Evolutionary conservation across 768 basidiomycete genomes (phyloP).

Genomic region (Tulasnella calospora): DNA sequence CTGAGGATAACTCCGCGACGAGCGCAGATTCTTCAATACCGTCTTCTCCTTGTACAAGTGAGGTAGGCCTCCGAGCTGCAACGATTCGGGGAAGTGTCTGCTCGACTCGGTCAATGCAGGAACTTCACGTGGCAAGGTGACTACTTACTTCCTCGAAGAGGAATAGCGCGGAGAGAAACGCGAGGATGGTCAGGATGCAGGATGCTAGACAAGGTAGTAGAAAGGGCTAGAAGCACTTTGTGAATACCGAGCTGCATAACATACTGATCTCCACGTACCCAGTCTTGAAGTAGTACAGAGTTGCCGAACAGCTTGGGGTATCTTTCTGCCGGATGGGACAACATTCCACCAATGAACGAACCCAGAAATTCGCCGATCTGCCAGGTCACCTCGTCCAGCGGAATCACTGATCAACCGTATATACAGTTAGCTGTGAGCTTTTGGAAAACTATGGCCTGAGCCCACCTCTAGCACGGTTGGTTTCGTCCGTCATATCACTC

Average conservation of each 20-base stretch:
- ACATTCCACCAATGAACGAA: slow-evolving; percentile 49
- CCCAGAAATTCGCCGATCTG: slow-evolving; percentile 17
- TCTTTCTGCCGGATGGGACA: slow-evolving; percentile 53
- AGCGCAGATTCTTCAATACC: not conserved
- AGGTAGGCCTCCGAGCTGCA: not conserved
- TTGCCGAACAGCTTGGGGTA: slow-evolving; percentile 46
- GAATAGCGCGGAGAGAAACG: slow-evolving; percentile 26
- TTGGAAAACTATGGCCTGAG: not conserved
- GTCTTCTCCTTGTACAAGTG: not conserved
- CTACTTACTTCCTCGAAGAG: slow-evolving; percentile 27
- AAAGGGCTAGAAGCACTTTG: slow-evolving; percentile 29
- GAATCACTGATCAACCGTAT: not conserved
- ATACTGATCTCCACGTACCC: not conserved
- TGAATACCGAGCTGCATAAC: not conserved
- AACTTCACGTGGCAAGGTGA: not conserved
- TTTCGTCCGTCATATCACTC: slow-evolving; percentile 59
- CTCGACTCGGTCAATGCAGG: not conserved
- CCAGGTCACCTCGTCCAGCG: slow-evolving; percentile 16
- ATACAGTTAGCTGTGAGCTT: not conserved
- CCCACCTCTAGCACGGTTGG: slow-evolving; percentile 49
- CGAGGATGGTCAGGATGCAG: slow-evolving; percentile 21
- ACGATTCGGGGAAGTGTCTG: not conserved
- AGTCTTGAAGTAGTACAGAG: slow-evolving; percentile 40
- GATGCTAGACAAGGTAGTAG: slow-evolving; percentile 32
- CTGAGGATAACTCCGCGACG: not conserved